Base-by-base conservation (phyloP, 805 yeast species). In the Blastobotrys chiropterorum region DNA sequence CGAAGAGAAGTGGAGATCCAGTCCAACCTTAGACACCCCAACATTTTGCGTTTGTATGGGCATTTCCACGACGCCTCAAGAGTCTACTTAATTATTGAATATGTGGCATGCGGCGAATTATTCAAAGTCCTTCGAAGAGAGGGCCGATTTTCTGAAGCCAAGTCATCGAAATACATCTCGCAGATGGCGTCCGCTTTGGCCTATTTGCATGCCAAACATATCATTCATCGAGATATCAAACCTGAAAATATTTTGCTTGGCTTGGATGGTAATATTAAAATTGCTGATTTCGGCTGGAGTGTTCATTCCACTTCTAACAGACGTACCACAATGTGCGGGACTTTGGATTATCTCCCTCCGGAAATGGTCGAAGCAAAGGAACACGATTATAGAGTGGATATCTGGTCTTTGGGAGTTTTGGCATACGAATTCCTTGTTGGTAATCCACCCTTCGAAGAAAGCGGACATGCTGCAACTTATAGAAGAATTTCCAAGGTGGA, bases 241-340 rank as follows among this genome's bases (percentile, higher is more conserved):
- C 98, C 98, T 0, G 98, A 94, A 65, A 92, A 92, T 61, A 86
- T 92, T 47, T 69, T 92, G 43, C 71, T 92, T 8, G 88, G 89
- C 4, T 77, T 82, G 54, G 81, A 87, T 62, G 86, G 90, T 56
- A 79, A 78, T 20, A 75, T 92, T 50, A 92, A 90, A 65, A 75
- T 92, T 39, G 85, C 96, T 16, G 99, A 92, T 69, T 92, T 94
- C 66, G 99, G 99, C 13, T 92, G 97, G 97, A 85, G 95, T 51
- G 92, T 90, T 2, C 82, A 81, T 58, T 77, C 86, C 0, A 80
- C 81, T 0, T 69, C 77, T 0, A 69, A 74, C 38, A 77, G 79
- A 56, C 72, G 97, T 61, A 75, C 81, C 14, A 92, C 98, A 0
- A 78, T 94, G 72, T 94, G 98, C 68, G 98, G 99, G 0, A 94